Base-by-base conservation (phyloP, 2,329 filamentous ascomycete genomes). In the Fusarium acutatum region DNA sequence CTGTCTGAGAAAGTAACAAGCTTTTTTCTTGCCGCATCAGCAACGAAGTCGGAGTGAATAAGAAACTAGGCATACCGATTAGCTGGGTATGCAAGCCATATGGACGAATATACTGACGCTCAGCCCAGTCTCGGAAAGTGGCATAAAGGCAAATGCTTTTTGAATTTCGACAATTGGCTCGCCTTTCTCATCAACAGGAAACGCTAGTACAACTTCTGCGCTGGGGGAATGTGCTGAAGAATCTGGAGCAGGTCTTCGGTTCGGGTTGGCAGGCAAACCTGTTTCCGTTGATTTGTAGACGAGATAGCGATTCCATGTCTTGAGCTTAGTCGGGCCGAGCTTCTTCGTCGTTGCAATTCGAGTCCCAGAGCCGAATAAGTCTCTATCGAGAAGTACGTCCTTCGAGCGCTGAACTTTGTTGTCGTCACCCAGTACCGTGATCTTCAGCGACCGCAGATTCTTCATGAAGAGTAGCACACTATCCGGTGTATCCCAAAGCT, bases 61-160 rank as follows among this genome's bases (percentile, higher is more conserved):
- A 49, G 56, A 20, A 59, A 49, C 56, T 58, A 11, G 9, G 7
- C 1, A n/a, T 12, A 1, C 20, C 17, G 7, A 10, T 58, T 14
- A 58, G 54, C 14, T 35, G 7, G 6, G 14, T 1, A 15, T 35
- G 3, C 1, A 17, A 26, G 3, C 18, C 1, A 0, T 14, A 3
- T 0, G 5, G 1, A 11, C 3, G 3, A 8, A 11, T 28, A 5
- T 22, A 15, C 40, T 58, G 1, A 58, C 56, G 9, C 40, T 59
- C 7, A 59, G 3, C 1, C 56, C 56, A 2, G 4, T 30, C 4
- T 59, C 56, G 1, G 40, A 47, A 0, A 59, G 1, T 4, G 56
- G 56, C 41, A 59, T 59, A 4, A 20, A 59, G 4, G 56, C 41
- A 35, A 30, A 59, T 18, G 3, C 8, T 5, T 49, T 37, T 15